Evolutionary conservation across 2,329 filamentous ascomycete genomes (phyloP).

Genomic region (Ophiosphaerella narmari): DNA sequence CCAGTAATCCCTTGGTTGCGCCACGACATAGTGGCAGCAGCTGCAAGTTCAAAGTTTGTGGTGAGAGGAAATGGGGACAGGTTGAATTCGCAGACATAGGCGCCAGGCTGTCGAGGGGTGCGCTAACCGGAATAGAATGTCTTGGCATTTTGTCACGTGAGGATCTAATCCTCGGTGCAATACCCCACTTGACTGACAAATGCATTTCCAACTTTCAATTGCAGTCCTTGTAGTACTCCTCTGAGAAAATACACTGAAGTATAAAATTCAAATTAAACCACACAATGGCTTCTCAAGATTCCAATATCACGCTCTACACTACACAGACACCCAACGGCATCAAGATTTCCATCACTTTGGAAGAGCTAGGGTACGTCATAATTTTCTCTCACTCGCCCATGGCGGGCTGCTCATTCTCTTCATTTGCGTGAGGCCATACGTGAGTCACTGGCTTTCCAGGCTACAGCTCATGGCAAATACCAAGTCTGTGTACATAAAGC

Average conservation of each 20-base stretch:
- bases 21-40: conserved; percentile 61
- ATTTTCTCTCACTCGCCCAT: neutral
- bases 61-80: conserved; percentile 15
- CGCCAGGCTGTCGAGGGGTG: conserved; percentile 4
- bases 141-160: conserved; percentile 16
- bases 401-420: too few species aligned
- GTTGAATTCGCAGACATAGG: conserved; percentile 9
- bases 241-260: neutral
- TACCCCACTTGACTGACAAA: conserved; percentile 18
- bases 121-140: neutral
- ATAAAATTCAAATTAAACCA: neutral
- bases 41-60: conserved; percentile 8
- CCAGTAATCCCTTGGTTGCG: conserved; percentile 84
- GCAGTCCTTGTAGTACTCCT: neutral
- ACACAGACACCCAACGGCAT: conserved; percentile 85
- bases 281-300: conserved; percentile 37
- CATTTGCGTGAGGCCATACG: too few species aligned
- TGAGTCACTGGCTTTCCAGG: too few species aligned
- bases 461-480: too few species aligned
- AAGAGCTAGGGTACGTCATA: conserved; percentile 69
- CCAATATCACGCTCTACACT: conserved; percentile 82
- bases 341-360: conserved; percentile 84
- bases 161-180: conserved; percentile 27
- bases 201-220: neutral
- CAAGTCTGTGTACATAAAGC: too few species aligned